phyloP scores from a whole-genome alignment of 305 asterid genomes.

The Fraxinus greggii region DNA sequence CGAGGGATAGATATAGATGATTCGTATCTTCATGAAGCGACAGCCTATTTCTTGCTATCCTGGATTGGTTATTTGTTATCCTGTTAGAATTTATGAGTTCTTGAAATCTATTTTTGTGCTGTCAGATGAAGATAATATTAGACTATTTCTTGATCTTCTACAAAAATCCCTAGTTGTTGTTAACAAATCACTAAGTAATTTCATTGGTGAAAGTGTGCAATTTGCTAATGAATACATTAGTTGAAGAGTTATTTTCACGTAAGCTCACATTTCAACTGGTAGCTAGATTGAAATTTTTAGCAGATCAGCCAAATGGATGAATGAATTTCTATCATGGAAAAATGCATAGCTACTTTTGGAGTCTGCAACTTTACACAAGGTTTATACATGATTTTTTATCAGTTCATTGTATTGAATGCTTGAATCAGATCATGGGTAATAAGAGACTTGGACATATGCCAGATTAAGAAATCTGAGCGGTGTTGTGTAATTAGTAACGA shows the following conservation, averaged over 20 bases:
- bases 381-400: background rate
- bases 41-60: background rate
- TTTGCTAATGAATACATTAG: background rate
- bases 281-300: background rate
- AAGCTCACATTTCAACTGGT: background rate
- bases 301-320: background rate
- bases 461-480: background rate
- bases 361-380: background rate
- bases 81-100: background rate
- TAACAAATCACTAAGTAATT: background rate
- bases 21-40: background rate
- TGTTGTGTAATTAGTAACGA: background rate
- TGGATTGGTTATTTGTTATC: background rate
- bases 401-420: background rate
- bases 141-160: background rate
- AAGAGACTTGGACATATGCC: background rate
- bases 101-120: background rate
- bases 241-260: background rate
- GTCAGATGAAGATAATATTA: background rate
- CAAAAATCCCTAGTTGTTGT: background rate
- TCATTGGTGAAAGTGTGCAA: background rate
- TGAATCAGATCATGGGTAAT: background rate
- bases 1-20: background rate
- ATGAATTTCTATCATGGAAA: background rate
- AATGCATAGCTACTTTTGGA: background rate